Conservation (phyloP, 371 early-diverging fungal species). For the Lichtheimia ramosa region DNA sequence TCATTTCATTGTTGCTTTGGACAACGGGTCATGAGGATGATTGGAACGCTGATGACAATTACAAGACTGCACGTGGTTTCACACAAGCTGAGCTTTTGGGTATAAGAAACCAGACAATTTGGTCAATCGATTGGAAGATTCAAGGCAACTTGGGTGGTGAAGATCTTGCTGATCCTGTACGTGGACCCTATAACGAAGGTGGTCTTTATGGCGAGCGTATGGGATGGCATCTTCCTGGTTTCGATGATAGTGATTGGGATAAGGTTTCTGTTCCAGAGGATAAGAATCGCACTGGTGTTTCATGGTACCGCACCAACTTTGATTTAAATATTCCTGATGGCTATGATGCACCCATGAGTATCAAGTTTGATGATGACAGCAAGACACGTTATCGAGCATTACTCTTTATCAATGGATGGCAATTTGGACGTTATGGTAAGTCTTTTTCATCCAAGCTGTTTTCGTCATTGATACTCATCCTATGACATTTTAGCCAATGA, state of each 20-base stretch:
- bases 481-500: slow-evolving; percentile 15
- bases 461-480: background rate
- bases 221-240: slow-evolving; percentile 29
- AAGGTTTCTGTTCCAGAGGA: slow-evolving; percentile 6
- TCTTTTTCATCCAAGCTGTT: background rate
- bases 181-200: slow-evolving; percentile 24
- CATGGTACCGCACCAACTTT: slow-evolving; percentile 21
- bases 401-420: slow-evolving; percentile 27
- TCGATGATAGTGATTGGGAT: slow-evolving; percentile 17
- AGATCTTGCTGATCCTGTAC: slow-evolving; percentile 21
- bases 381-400: slow-evolving; percentile 14
- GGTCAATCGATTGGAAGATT: slow-evolving; percentile 17
- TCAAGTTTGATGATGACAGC: slow-evolving; percentile 11
- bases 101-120: background rate
- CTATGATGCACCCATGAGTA: slow-evolving; percentile 16
- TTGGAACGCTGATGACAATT: slow-evolving; percentile 7
- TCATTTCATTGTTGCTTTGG: slow-evolving; percentile 17
- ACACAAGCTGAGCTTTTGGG: slow-evolving; percentile 15
- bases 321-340: slow-evolving; percentile 15
- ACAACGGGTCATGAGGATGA: slow-evolving; percentile 26
- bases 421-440: slow-evolving; percentile 22
- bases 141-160: slow-evolving; percentile 26
- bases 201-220: slow-evolving; percentile 23
- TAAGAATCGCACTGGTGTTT: slow-evolving; percentile 13
- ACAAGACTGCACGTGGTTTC: slow-evolving; percentile 18